Conservation (phyloP, 768 basidiomycete genomes). For the Podaxis mareebaensis region DNA sequence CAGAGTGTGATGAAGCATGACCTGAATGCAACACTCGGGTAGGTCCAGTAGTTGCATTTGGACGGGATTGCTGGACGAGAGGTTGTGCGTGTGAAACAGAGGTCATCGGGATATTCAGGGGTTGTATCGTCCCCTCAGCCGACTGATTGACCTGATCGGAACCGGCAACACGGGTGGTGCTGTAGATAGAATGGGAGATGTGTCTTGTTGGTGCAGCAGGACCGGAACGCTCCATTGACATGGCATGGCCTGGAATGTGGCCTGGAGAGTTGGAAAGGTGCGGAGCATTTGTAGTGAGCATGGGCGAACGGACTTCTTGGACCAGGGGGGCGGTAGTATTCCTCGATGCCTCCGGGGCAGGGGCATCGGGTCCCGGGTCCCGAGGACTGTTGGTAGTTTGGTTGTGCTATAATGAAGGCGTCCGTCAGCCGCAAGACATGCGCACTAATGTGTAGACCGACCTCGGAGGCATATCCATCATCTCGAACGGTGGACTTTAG, state of each 20-base stretch:
- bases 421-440: not conserved
- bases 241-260: not conserved
- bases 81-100: not conserved
- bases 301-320: not conserved
- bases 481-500: not conserved
- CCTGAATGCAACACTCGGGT: not conserved
- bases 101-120: not conserved
- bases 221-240: not conserved
- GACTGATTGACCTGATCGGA: not conserved
- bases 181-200: not conserved
- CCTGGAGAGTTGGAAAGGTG: not conserved
- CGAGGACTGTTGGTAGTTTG: not conserved
- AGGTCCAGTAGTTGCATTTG: not conserved
- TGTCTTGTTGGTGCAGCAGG: not conserved
- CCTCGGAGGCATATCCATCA: constrained; percentile 7
- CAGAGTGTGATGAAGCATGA: not conserved
- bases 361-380: not conserved
- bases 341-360: not conserved
- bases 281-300: not conserved
- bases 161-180: not conserved
- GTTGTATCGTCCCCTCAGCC: not conserved
- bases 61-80: not conserved
- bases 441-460: not conserved
- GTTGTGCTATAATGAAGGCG: not conserved
- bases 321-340: not conserved